Base-by-base conservation (phyloP, 2,329 filamentous ascomycete genomes). In the Ophiocordyceps camponoti-floridani region DNA sequence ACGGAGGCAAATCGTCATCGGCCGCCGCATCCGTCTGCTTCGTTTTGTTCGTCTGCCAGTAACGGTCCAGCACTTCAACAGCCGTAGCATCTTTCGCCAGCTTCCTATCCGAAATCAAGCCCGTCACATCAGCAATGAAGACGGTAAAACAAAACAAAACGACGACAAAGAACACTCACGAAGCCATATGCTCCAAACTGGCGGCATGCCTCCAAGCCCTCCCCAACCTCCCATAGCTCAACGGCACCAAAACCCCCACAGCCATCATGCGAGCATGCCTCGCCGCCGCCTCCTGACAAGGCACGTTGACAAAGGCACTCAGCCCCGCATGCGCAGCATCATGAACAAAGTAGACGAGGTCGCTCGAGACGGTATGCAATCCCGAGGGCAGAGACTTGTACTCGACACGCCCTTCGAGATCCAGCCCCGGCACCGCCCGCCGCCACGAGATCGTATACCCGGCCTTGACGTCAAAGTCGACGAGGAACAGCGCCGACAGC, bases 321-420 rank as follows among this genome's bases (percentile, higher is more conserved):
- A 96, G 71, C 27, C 91, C 91, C 5, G 87, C 88, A 64, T 87
- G 81, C 41, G 76, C 70, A 42, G 75, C 67, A 48, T 77, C 80
- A 57, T 96, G 87, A 40, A 94, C 79, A 60, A 96, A 98, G 67
- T 96, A 98, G 55, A 87, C 84, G 44, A 96, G 69, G 61, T 98
- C 91, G 51, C 88, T 78, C 30, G 80, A 70, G 18, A 96, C 85
- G 46, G 85, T 83, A 63, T 98, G 91, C 43, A 95, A 64, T 23
- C 91, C 91, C 0, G 89, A 96, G 2, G 91, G 91, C 42, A 98
- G 72, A 49, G 86, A 93, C 64, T 95, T 96, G 73, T 87, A 98
- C 64, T 98, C 91, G 55, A 95, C 86, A 23, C 83, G 78, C 45
- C 86, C 86, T 53, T 94, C 84, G 43, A 96, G 73, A 62, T 75